These are phyloP conservation scores for Cercospora sp. DNA, from an alignment of 2,329 filamentous ascomycete species.

Conservation along the genomic window DNA sequence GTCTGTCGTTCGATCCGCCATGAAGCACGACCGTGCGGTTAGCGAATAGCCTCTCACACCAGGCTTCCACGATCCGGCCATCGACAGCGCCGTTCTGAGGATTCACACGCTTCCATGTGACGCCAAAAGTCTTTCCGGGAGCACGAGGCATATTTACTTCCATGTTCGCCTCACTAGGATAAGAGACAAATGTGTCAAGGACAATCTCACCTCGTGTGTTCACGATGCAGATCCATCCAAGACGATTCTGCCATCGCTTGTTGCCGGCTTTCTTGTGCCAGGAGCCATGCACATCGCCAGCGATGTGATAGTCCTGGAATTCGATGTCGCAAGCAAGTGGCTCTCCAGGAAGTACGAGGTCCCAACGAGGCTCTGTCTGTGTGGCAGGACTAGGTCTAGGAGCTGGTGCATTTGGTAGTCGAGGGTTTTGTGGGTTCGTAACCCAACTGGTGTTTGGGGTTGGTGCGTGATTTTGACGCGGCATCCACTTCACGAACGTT, in stretches of 20 bases:
- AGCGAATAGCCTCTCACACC: not conserved
- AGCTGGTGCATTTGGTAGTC: not conserved
- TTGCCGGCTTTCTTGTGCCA: not conserved
- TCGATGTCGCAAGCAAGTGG: not conserved
- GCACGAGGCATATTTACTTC: not conserved
- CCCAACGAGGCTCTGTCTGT: not conserved
- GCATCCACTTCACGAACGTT: not conserved
- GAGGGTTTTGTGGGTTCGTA: not conserved
- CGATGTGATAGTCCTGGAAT: not conserved
- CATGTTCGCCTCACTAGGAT: not conserved
- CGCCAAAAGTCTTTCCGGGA: not conserved
- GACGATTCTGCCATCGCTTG: not conserved
- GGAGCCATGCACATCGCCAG: not conserved
- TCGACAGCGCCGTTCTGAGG: not conserved
- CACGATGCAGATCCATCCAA: not conserved
- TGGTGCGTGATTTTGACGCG: not conserved
- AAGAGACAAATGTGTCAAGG: not conserved
- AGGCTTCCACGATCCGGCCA: not conserved
- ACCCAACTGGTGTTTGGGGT: not conserved
- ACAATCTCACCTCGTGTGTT: not conserved
- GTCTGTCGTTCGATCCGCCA: not conserved
- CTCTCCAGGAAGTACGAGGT: not conserved
- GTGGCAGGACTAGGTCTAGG: not conserved
- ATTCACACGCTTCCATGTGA: not conserved
- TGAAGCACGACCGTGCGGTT: not conserved